These are phyloP conservation scores for Chamaecrista fasciculata DNA, from an alignment of 306 rosid species.

Conservation along the genomic window DNA sequence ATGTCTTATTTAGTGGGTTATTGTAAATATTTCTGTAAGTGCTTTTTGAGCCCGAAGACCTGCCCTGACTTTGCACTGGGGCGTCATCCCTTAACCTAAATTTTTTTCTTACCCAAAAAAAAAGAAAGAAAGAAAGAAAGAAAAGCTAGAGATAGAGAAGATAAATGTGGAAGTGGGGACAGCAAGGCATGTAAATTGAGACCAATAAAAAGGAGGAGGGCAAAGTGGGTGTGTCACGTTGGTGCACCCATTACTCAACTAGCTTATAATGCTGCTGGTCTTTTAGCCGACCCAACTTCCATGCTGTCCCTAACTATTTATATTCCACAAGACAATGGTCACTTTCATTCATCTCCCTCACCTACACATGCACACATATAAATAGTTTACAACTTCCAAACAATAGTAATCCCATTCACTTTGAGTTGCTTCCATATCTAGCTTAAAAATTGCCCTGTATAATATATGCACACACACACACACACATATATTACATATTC, in stretches of 20 bases:
- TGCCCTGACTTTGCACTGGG: no score
- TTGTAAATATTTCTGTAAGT: no score
- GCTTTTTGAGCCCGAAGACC: no score
- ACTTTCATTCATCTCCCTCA: constrained; percentile 40
- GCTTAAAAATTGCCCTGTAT: constrained; percentile 33
- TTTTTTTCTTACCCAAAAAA: no score
- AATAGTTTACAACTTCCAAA: constrained; percentile 23
- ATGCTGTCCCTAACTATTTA: constrained; percentile 55
- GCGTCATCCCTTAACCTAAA: no score
- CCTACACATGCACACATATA: constrained; percentile 29
- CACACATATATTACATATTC: not conserved
- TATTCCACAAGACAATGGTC: constrained; percentile 46
- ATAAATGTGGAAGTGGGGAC: constrained; percentile 27
- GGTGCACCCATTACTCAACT: constrained; percentile 47
- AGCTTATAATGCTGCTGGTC: constrained; percentile 58
- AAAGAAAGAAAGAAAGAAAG: constrained; percentile 1
- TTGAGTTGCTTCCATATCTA: constrained; percentile 17
- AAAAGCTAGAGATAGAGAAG: not conserved
- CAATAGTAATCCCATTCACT: constrained; percentile 31
- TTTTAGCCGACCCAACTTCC: constrained; percentile 86
- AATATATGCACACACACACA: not conserved
- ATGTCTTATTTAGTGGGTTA: no score
- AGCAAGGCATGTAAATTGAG: constrained; percentile 26
- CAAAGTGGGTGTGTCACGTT: constrained; percentile 48
- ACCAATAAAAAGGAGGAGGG: constrained; percentile 21